phyloP scores from a whole-genome alignment of 139 green algal genomes.

The Coelastrella sp. region DNA sequence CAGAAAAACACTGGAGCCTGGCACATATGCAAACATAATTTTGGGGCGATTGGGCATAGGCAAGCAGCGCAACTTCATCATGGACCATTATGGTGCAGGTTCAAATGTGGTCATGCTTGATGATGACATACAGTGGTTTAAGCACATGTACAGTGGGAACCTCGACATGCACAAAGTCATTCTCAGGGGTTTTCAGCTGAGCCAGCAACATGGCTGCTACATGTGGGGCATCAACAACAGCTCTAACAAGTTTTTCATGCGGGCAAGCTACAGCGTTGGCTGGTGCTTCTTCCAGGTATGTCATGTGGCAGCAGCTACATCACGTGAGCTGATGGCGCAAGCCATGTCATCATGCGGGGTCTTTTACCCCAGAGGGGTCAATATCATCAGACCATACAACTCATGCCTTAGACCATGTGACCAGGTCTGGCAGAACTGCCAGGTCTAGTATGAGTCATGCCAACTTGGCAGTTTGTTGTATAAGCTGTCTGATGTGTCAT shows the following conservation, averaged over 20 bases:
- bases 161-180: slow-evolving; percentile 25
- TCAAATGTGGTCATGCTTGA: slow-evolving; percentile 22
- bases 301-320: not conserved
- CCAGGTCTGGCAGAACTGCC: too few species aligned
- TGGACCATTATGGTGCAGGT: slow-evolving; percentile 9
- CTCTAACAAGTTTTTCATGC: slow-evolving; percentile 41
- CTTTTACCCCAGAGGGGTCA: too few species aligned
- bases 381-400: too few species aligned
- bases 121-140: slow-evolving; percentile 28
- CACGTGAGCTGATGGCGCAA: too few species aligned
- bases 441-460: too few species aligned
- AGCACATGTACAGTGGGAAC: slow-evolving; percentile 3
- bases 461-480: too few species aligned
- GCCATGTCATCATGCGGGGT: too few species aligned
- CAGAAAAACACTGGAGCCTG: not conserved
- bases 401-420: too few species aligned
- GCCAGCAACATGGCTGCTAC: not conserved
- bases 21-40: not conserved
- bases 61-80: slow-evolving; percentile 1
- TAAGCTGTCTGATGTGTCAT: too few species aligned
- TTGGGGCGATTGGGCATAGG: slow-evolving; percentile 15
- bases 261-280: slow-evolving; percentile 10
- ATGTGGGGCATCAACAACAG: slow-evolving; percentile 42
- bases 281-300: slow-evolving; percentile 2
- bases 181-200: slow-evolving; percentile 14